Percentiles rank a stretch among this genome's conserved stretches.
These are phyloP conservation scores for Hymenoscyphus salicellus DNA, from an alignment of 2,329 filamentous ascomycete species.

Conservation along the genomic window DNA sequence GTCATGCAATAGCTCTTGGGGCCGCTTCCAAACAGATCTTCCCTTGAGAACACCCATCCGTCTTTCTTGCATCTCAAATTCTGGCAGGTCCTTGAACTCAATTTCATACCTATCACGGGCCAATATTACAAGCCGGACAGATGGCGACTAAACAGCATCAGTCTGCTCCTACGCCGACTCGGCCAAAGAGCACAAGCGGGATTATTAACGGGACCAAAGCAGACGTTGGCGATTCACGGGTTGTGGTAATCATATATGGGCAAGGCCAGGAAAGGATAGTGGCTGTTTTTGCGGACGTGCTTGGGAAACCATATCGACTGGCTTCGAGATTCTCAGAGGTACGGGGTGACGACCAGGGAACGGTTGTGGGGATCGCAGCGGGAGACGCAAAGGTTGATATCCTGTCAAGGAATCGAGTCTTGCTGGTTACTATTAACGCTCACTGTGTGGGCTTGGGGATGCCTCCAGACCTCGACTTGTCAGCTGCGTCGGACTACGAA, in stretches of 20 bases:
- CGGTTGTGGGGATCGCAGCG: constrained; percentile 65
- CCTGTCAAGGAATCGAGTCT: constrained; percentile 52
- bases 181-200: constrained; percentile 40
- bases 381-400: constrained; percentile 57
- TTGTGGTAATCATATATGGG: constrained; percentile 66
- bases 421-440: constrained; percentile 69
- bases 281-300: constrained; percentile 70
- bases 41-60: background rate
- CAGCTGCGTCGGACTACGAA: constrained; percentile 74
- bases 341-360: constrained; percentile 53
- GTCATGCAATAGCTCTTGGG: constrained; percentile 13
- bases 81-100: background rate
- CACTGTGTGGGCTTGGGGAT: constrained; percentile 71
- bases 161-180: constrained; percentile 50
- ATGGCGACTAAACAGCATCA: constrained; percentile 47
- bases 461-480: constrained; percentile 64
- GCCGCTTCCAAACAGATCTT: background rate
- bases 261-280: constrained; percentile 71
- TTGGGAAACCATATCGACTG: constrained; percentile 69
- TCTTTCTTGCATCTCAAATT: background rate
- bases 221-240: constrained; percentile 51
- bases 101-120: background rate
- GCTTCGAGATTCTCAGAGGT: constrained; percentile 55
- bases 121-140: constrained; percentile 5
- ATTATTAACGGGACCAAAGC: constrained; percentile 36